Percentiles rank a stretch among this genome's conserved stretches.
Evolutionary conservation across 1,284 basidiomycete genomes (phyloP).

Genomic region (Psilocybe mexicana): DNA sequence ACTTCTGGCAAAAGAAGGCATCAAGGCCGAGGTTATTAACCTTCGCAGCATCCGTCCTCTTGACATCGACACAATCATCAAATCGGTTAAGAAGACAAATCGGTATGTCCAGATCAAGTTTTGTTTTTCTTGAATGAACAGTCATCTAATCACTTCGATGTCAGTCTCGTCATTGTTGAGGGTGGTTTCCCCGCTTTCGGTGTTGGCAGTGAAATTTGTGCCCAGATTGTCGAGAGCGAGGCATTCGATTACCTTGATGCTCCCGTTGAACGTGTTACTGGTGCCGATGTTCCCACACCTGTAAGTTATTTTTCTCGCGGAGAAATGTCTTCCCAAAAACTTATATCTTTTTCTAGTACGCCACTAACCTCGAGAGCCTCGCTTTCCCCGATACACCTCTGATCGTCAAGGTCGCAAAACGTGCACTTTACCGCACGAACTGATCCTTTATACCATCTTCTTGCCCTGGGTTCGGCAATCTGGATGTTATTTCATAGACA

Average conservation of each 20-base stretch:
- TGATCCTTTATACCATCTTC: slow-evolving; percentile 37
- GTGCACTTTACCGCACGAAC: slow-evolving; percentile 87
- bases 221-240: slow-evolving; percentile 94
- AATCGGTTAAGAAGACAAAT: slow-evolving; percentile 98
- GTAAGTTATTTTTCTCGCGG: slow-evolving; percentile 50
- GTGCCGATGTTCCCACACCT: slow-evolving; percentile 95
- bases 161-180: slow-evolving; percentile 89
- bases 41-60: slow-evolving; percentile 93
- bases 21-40: slow-evolving; percentile 99
- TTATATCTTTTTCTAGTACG: slow-evolving; percentile 59
- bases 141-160: not conserved
- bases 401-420: slow-evolving; percentile 90
- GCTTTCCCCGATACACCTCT: slow-evolving; percentile 90
- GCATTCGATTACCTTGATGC: slow-evolving; percentile 98
- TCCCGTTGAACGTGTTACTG: slow-evolving; percentile 95
- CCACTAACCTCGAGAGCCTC: slow-evolving; percentile 83
- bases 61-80: slow-evolving; percentile 95
- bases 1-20: slow-evolving; percentile 89
- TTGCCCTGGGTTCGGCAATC: slow-evolving; percentile 9
- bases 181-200: slow-evolving; percentile 99
- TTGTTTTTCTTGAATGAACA: not conserved
- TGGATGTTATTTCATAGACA: slow-evolving; percentile 25
- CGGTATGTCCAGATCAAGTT: slow-evolving; percentile 46
- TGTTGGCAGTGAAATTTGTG: slow-evolving; percentile 97
- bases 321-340: not conserved